phyloP scores from a whole-genome alignment of 1,284 basidiomycete genomes.

The Agaricales sp. region DNA sequence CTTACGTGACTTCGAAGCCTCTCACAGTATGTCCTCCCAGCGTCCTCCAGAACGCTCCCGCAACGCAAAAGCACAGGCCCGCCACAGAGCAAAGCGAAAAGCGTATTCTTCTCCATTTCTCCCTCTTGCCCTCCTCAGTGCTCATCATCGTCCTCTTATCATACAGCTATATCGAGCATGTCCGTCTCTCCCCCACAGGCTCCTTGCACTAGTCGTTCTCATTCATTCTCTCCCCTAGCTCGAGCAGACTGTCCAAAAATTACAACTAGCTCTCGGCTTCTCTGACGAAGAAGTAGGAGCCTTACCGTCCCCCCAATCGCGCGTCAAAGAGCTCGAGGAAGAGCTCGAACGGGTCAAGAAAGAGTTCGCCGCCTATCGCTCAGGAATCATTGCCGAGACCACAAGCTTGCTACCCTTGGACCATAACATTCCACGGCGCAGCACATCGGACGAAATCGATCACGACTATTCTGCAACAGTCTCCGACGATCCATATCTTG shows the following conservation, averaged over 20 bases:
- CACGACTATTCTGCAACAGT: constrained; percentile 37
- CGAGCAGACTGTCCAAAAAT: constrained; percentile 71
- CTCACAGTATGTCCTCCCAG: neutral
- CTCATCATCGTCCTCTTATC: neutral
- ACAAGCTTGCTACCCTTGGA: constrained; percentile 25
- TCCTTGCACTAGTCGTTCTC: constrained; percentile 7
- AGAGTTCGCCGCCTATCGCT: constrained; percentile 60
- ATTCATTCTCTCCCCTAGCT: constrained; percentile 32
- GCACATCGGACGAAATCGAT: neutral
- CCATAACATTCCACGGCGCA: neutral
- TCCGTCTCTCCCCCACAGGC: constrained; percentile 30
- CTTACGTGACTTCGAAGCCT: neutral
- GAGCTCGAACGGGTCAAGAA: constrained; percentile 57
- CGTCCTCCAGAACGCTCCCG: constrained; percentile 51
- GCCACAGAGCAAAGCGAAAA: constrained; percentile 87
- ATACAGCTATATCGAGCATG: constrained; percentile 42
- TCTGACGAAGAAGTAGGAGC: constrained; percentile 60
- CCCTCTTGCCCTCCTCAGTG: neutral
- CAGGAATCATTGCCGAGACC: constrained; percentile 38
- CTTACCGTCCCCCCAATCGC: constrained; percentile 55
- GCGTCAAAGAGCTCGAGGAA: constrained; percentile 68
- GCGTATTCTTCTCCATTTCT: constrained; percentile 54
- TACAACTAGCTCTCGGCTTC: constrained; percentile 61
- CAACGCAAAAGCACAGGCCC: constrained; percentile 83
- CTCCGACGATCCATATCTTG: constrained; percentile 45